These are phyloP conservation scores for Aphanomyces stellatus DNA, from an alignment of 352 stramenopile species.

Conservation along the genomic window DNA sequence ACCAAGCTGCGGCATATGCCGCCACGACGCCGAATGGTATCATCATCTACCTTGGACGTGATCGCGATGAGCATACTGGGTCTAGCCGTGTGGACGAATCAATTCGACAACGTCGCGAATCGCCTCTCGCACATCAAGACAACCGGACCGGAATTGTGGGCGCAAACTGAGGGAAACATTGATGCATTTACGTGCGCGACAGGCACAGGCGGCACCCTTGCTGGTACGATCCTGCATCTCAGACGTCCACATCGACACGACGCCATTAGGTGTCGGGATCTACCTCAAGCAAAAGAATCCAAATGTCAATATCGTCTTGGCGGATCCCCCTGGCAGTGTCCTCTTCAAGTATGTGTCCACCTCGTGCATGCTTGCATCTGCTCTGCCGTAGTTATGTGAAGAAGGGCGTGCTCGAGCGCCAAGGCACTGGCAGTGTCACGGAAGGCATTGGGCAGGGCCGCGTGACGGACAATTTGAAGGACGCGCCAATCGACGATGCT, in stretches of 20 bases:
- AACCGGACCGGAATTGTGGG: constrained; percentile 26
- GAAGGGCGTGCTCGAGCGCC: constrained; percentile 31
- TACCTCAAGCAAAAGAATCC: constrained; percentile 22
- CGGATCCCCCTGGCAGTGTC: constrained; percentile 26
- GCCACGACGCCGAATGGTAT: constrained; percentile 13
- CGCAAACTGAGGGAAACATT: constrained; percentile 25
- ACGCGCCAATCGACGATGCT: constrained; percentile 25
- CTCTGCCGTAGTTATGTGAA: constrained; percentile 21
- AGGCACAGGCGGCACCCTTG: constrained; percentile 29
- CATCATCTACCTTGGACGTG: background rate
- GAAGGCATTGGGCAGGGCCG: constrained; percentile 41
- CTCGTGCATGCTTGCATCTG: background rate
- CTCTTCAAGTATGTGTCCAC: constrained; percentile 18
- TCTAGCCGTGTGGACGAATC: constrained; percentile 27
- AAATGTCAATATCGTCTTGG: constrained; percentile 25
- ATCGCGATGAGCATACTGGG: background rate
- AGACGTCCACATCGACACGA: background rate
- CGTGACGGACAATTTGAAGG: constrained; percentile 34
- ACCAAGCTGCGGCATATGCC: constrained; percentile 22
- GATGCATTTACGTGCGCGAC: constrained; percentile 30
- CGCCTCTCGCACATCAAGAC: constrained; percentile 23
- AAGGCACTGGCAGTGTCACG: constrained; percentile 28
- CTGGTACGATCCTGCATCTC: constrained; percentile 14
- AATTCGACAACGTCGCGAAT: constrained; percentile 36
- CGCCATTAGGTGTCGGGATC: constrained; percentile 1